A percentile compares a stretch with the other conserved stretches of the same genome.
phyloP scores from a whole-genome alignment of 208 protist species.

The Acanthamoeba royreba region DNA sequence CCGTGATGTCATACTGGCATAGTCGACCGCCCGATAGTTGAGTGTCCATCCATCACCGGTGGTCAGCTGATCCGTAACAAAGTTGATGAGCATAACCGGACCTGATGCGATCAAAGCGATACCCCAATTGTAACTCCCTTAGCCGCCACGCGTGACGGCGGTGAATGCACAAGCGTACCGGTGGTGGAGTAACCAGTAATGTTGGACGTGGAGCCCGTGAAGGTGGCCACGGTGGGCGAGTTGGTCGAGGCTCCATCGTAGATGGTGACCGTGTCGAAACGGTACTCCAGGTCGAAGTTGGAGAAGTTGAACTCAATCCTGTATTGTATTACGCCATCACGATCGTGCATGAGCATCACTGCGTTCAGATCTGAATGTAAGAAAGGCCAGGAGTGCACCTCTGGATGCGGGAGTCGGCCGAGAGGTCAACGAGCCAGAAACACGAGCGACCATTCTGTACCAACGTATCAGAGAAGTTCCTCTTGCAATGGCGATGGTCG shows the following conservation, averaged over 20 bases:
- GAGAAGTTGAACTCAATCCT: neutral
- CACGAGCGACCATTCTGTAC: neutral
- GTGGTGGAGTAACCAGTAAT: neutral
- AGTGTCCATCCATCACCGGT: neutral
- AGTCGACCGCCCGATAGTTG: neutral
- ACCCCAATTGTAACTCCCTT: no score
- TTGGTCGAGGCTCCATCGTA: neutral
- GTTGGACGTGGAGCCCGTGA: neutral
- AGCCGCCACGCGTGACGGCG: no score
- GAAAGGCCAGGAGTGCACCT: no score
- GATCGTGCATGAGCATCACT: no score
- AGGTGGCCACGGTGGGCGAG: neutral
- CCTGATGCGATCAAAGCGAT: no score
- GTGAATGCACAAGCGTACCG: neutral
- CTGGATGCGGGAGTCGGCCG: neutral
- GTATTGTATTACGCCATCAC: no score
- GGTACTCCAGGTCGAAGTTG: neutral
- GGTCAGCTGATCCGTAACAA: neutral
- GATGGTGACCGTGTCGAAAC: neutral
- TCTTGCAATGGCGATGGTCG: no score
- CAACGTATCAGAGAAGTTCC: no score
- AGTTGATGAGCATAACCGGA: neutral
- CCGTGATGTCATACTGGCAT: neutral
- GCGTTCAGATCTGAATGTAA: no score
- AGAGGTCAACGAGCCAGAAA: constrained; percentile 20